Conservation (phyloP, 2,329 filamentous ascomycete species). For the Fusarium sp. region DNA sequence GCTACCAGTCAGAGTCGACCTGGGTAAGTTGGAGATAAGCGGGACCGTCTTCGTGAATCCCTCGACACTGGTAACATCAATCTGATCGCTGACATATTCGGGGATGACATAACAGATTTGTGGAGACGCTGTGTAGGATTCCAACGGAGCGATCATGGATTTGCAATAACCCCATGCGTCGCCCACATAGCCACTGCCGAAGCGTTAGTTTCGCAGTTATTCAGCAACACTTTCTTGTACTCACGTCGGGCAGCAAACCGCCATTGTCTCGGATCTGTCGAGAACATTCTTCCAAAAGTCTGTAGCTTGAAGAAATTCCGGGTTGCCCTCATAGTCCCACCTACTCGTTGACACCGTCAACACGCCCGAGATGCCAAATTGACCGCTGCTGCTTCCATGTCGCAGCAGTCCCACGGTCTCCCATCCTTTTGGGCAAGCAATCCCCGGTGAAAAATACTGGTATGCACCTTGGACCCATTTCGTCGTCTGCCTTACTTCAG, state of each 20-base stretch:
- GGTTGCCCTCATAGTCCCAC: no score
- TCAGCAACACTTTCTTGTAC: no score
- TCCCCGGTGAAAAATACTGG: neutral
- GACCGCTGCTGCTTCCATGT: fast-evolving
- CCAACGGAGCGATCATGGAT: neutral
- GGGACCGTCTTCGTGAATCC: no score
- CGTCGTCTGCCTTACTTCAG: fast-evolving
- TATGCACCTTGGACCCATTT: neutral
- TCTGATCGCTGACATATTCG: no score
- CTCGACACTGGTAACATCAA: no score
- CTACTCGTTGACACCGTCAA: neutral
- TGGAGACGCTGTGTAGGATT: no score
- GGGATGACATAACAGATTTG: no score
- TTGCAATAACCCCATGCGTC: neutral
- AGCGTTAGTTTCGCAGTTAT: no score
- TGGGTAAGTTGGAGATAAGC: no score
- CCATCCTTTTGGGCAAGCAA: conserved; percentile 8
- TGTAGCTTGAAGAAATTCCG: neutral
- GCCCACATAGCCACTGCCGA: neutral
- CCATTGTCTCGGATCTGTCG: neutral
- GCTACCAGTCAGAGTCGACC: neutral
- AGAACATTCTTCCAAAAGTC: neutral
- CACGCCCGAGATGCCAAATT: neutral
- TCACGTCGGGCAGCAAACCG: conserved; percentile 9
- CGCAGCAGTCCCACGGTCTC: neutral